Evolutionary conservation across 225 moss, liverwort and hornwort genomes (phyloP).

Genomic region (Pseudoscleropodium purum): DNA sequence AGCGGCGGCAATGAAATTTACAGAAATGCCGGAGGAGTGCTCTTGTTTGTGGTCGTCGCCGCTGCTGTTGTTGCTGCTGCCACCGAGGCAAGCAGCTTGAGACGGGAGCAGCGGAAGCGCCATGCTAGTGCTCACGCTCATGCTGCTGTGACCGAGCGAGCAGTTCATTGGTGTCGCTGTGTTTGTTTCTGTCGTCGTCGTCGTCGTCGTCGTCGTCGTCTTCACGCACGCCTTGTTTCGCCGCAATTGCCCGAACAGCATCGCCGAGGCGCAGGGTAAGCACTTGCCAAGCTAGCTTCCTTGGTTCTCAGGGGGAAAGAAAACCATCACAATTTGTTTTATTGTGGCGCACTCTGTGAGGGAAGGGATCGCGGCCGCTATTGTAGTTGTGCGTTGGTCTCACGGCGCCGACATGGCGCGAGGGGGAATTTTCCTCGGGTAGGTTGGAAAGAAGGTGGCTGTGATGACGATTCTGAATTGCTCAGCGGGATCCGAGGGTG

Average conservation of each 20-base stretch:
- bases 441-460: background rate
- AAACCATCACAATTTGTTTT: slow-evolving; percentile 1
- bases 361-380: background rate
- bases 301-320: background rate
- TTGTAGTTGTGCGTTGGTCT: background rate
- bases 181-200: background rate
- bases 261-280: slow-evolving; percentile 1
- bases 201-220: background rate
- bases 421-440: background rate
- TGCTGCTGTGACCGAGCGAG: background rate
- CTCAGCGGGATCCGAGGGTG: background rate
- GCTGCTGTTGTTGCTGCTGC: slow-evolving; percentile 11
- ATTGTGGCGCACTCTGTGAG: background rate
- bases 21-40: slow-evolving; percentile 37
- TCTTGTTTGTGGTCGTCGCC: background rate
- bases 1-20: slow-evolving; percentile 39
- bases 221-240: background rate
- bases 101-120: slow-evolving; percentile 7
- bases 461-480: slow-evolving; percentile 14
- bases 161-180: background rate
- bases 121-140: background rate
- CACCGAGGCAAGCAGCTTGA: slow-evolving; percentile 16
- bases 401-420: slow-evolving; percentile 11
- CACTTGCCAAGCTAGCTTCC: background rate
- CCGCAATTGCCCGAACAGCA: slow-evolving; percentile 4